Evolutionary conservation across 495 filamentous ascomycete species (phyloP), one percentile per base, ranked within the genome.

Genomic region (Daldinia decipiens): DNA sequence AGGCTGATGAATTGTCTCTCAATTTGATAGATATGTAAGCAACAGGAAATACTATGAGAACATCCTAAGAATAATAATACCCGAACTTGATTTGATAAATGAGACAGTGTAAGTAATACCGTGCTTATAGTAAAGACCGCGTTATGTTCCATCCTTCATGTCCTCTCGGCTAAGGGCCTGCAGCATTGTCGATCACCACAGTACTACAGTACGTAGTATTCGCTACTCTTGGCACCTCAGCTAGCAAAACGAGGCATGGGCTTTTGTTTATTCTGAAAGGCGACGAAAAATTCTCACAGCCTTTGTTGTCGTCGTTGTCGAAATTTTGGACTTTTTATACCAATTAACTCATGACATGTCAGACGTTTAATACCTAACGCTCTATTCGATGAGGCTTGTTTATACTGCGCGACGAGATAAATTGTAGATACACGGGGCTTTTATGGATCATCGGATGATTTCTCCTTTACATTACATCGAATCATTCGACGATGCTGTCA

Each of bases 361-460:
- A 47, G 43, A 47, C 5, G 19, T 19, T 47, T 9, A 21, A 47
- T 47, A 47, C 43, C 43, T 17, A 45, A 45, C 6, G n/a, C 19
- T 24, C 43, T 8, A 47, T 21, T 21, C 17, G 43, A 47, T 21
- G 17, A 12, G 43, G 21, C 19, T 19, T 47, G 11, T 47, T 19
- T 47, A 24, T 47, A 47, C 43, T 9, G 9, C 43, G 9, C 43
- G 11, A 47, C 19, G 8, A 24, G 7, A 12, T 3, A 47, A 3
- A 24, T 47, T 47, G 24, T 47, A 47, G 8, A 47, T 24, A 47
- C 19, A 12, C 43, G 43, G 17, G 43, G 17, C 43, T 24, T 50
- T 51, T 50, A 51, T 64, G 39, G 61, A 64, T 55, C 61, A 64
- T 64, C 50, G 21, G 61, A 27, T 56, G 61, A 55, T 64, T 64